These are phyloP conservation scores for Parietaria judaica DNA, from an alignment of 306 rosid species.

Conservation along the genomic window DNA sequence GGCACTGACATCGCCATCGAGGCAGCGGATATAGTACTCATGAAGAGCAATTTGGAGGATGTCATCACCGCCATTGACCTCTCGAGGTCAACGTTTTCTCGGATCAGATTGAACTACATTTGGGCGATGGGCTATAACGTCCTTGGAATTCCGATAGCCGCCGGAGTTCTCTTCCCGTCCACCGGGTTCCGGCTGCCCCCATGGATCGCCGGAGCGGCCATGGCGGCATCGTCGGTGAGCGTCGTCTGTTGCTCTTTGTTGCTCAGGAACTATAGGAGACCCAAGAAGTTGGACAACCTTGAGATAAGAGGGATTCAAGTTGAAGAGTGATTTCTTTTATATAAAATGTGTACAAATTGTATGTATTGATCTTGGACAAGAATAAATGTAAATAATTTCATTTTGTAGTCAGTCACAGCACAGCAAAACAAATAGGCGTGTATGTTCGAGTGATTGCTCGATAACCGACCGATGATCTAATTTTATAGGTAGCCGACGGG, in stretches of 20 bases:
- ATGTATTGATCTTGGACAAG: not conserved
- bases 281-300: constrained; percentile 40
- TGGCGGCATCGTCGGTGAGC: constrained; percentile 91
- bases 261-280: constrained; percentile 62
- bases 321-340: constrained; percentile 15
- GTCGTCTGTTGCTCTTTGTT: constrained; percentile 75
- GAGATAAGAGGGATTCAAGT: constrained; percentile 39
- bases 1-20: constrained; percentile 90
- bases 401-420: not conserved
- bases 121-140: constrained; percentile 80
- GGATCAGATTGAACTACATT: constrained; percentile 61
- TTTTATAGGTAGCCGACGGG: too few relatives aligned
- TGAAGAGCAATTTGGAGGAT: constrained; percentile 79
- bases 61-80: constrained; percentile 72
- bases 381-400: not conserved
- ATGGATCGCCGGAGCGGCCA: constrained; percentile 95
- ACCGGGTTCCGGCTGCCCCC: constrained; percentile 62
- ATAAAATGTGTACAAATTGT: too few relatives aligned
- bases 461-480: too few relatives aligned
- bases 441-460: too few relatives aligned
- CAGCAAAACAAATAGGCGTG: too few relatives aligned
- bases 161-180: constrained; percentile 54
- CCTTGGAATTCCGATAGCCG: constrained; percentile 73
- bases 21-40: constrained; percentile 82
- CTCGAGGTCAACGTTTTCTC: constrained; percentile 52